Evolutionary conservation across 768 basidiomycete genomes (phyloP), one percentile per base, ranked within the genome.

Genomic region (Termitomyces sp.): DNA sequence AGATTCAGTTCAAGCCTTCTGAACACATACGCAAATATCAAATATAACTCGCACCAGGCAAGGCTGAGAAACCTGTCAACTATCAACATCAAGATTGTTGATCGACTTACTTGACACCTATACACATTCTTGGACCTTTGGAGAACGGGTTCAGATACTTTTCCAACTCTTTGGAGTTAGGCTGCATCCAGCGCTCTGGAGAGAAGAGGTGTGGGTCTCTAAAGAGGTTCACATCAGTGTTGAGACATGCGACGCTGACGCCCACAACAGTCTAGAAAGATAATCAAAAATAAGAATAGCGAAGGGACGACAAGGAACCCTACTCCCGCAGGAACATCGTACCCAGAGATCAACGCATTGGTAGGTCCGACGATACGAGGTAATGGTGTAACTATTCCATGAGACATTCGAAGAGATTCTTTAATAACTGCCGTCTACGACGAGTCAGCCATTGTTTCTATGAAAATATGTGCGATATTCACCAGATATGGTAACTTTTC

Each of bases 391-490:
- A 74, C 70, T 40, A 76, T 68, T 23, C 77, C 76, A 59, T 74
- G 73, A 39, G 73, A 72, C 47, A 79, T 61, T 1, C 79, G 69
- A 47, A 81, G 68, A 1, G 76, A 68, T 64, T 80, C 79, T 59
- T 79, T 79, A 54, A 79, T 71, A 16, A 80, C 73, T 9, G 77
- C 77, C 16, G 73, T 76, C 79, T 81, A 57, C 23, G 23, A 57
- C 54, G 45, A 30, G 40, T 58, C 32, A 48, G 9, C 12, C 43
- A 25, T n/a, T 48, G 6, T 52, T 37, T 35, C 30, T 41, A 32
- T 16, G 23, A 3, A 12, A 21, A 28, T 7, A 25, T 52, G 19
- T 44, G 21, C 5, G n/a, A n/a, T 10, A 66, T 72, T 56, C 56
- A 76, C 77, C 59, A 79, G 65, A 59, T 78, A 80, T 7, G 79